Conservation (phyloP, 768 basidiomycete genomes). For the Inosperma sp. region DNA sequence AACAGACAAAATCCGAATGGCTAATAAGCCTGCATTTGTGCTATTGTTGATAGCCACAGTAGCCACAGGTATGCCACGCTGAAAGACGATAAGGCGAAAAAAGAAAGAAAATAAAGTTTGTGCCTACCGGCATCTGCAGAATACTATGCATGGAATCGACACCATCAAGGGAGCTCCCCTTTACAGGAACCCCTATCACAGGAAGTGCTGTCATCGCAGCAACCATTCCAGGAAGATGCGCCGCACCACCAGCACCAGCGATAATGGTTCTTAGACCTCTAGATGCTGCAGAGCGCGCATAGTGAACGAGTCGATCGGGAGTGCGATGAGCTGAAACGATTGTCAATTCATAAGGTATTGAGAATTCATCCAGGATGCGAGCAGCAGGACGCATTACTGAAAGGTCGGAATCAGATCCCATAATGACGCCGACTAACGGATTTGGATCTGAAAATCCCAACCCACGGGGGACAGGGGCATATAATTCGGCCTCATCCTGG, state of each 20-base stretch:
- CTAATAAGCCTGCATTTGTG: slow-evolving; percentile 88
- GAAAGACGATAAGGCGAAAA: slow-evolving; percentile 3
- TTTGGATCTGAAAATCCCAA: slow-evolving; percentile 55
- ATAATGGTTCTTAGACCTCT: slow-evolving; percentile 74
- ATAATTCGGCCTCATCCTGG: slow-evolving; percentile 46
- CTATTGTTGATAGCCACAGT: slow-evolving; percentile 97
- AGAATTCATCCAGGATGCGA: slow-evolving; percentile 75
- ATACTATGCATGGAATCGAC: slow-evolving; percentile 97
- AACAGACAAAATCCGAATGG: slow-evolving; percentile 81
- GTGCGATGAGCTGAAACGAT: slow-evolving; percentile 98
- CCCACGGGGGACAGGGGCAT: slow-evolving; percentile 46
- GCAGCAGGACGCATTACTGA: slow-evolving; percentile 89
- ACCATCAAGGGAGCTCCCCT: slow-evolving; percentile 88
- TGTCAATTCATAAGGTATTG: slow-evolving; percentile 85
- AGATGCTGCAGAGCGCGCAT: slow-evolving; percentile 67
- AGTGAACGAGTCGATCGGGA: slow-evolving; percentile 77
- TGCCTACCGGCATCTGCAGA: slow-evolving; percentile 94
- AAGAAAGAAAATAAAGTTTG: slow-evolving; percentile 1
- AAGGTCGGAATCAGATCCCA: slow-evolving; percentile 99
- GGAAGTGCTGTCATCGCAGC: slow-evolving; percentile 90
- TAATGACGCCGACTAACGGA: slow-evolving; percentile 90
- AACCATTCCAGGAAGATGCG: slow-evolving; percentile 98
- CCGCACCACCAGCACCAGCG: slow-evolving; percentile 97
- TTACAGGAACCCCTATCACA: slow-evolving; percentile 95
- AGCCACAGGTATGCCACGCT: slow-evolving; percentile 96